phyloP scores from a whole-genome alignment of 1,139 yeast species.

The Blastobotrys proliferans region DNA sequence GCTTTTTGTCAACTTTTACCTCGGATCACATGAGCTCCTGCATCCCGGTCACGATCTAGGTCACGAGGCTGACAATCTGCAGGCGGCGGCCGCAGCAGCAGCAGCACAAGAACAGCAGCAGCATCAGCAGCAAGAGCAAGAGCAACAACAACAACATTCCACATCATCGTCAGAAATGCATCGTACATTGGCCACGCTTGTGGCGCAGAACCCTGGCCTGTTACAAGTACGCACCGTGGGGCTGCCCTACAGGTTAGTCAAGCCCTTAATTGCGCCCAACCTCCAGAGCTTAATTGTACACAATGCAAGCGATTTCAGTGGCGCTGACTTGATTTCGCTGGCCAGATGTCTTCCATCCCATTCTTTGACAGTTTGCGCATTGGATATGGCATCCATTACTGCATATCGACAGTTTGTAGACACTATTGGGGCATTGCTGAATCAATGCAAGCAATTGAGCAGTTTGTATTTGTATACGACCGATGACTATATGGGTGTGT shows the following conservation, averaged over 20 bases:
- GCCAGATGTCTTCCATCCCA: conserved; percentile 1
- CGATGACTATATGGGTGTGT: conserved; percentile 1
- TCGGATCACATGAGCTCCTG: conserved; percentile 1
- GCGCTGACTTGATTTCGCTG: conserved; percentile 1
- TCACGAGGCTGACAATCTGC: no score
- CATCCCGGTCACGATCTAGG: no score
- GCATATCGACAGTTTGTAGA: conserved; percentile 1
- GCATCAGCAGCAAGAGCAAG: not conserved
- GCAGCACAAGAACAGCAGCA: not conserved
- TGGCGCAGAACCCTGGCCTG: conserved; percentile 6
- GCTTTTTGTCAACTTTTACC: not conserved
- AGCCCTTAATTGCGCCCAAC: not conserved
- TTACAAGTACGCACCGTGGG: conserved; percentile 5
- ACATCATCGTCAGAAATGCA: not conserved
- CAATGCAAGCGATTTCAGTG: not conserved
- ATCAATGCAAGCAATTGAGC: not conserved
- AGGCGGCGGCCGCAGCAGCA: conserved; percentile 1
- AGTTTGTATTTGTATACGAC: not conserved
- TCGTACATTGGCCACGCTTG: not conserved
- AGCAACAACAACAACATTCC: not conserved
- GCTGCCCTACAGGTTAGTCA: not conserved
- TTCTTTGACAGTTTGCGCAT: conserved; percentile 1
- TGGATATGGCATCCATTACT: conserved; percentile 1
- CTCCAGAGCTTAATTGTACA: conserved; percentile 4
- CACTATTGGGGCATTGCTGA: conserved; percentile 2